Base-by-base conservation (phyloP, 306 rosid genomes). In the Vachellia pachyceras region DNA sequence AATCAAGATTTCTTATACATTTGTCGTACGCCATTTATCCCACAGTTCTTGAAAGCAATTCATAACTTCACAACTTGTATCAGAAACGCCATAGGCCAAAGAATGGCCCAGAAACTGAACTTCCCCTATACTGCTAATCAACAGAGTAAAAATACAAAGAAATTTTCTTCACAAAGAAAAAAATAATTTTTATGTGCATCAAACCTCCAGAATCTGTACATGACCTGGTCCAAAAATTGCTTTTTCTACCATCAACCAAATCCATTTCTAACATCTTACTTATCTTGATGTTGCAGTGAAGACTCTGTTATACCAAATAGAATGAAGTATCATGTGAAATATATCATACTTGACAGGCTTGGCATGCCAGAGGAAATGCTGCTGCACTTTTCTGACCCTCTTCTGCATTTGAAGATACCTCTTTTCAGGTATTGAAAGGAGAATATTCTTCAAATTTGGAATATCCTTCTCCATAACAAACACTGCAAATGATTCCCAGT, bases 401-500 rank as follows among this genome's bases (percentile, higher is more conserved):
- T 83, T 89, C 65, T 82, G 94, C 95, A 92, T 63, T 70, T 82
- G 72, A 39, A 83, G 86, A 70, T 90, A 95, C 65, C 85, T 75
- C 89, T 85, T 88, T 65, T 77, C 40, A 1, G 98, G 89, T 46
- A 95, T 95, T 0, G 97, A 91, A 72, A 84, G 84, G 7, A 95
- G 92, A 47, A 95, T 89, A 1, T 74, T 86, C 85, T 95, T 92
- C 91, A 95, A 79, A 39, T 95, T 88, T 0, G 91, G 97, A 35
- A 92, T 91, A 55, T 95, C 98, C 77, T 88, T 92, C 80, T 95
- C 98, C 88, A 84, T 29, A 29, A 95, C 90, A 57, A 95, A 85
- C 41, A 95, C 98, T 23, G 94, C 89, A 84, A 95, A 95, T 4
- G 97, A 87, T 65, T 95, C 91, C 98, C 98, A 95, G 52, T 95